Evolutionary conservation across 2,329 filamentous ascomycete species (phyloP), one percentile per base, ranked within the genome.

Genomic region (Phyllosticta citrichinensis): DNA sequence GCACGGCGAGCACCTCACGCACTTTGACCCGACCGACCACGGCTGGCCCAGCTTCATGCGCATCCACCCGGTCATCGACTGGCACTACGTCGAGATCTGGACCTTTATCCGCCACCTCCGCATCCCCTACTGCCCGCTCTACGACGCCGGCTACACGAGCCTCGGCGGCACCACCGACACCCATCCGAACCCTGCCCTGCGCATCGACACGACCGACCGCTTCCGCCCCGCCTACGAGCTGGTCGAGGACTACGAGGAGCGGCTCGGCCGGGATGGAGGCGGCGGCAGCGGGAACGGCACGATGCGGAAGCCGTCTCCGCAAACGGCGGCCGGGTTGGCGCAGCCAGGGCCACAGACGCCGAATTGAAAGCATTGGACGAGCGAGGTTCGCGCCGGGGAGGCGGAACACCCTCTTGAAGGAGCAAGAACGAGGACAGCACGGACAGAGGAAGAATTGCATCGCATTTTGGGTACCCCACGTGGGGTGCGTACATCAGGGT

Each of bases 41-140:
- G 91, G 87, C 2, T 99, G 94, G 94, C 94, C 94, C 40, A 77
- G 81, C 52, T 96, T 97, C 69, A 92, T 97, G 86, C 84, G 94
- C 62, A 81, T 97, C 63, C 91, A 99, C 74, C 93, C 94, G 0
- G 89, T 99, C 10, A 92, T 99, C 70, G 94, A 99, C 75, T 99
- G 94, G 94, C 90, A 94, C 73, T 96, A 97, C 74, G 83, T 85
- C 11, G 93, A 97, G 73, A 93, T 97, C 59, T 97, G 94, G 94
- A 84, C 86, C 19, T 94, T 95, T 71, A 88, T 95, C 64, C 83
- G 87, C 30, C 85, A 88, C 68, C 77, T 97, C 30, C 81, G 84
- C 1, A 85, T 97, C 27, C 85, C 87, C 5, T 99, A 96, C 71
- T 97, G 94, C 73, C 76, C 80, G 11, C 79, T 99, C 25, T 99